Base-by-base conservation (phyloP, 305 asterid genomes). In the Solanum hybrid region DNA sequence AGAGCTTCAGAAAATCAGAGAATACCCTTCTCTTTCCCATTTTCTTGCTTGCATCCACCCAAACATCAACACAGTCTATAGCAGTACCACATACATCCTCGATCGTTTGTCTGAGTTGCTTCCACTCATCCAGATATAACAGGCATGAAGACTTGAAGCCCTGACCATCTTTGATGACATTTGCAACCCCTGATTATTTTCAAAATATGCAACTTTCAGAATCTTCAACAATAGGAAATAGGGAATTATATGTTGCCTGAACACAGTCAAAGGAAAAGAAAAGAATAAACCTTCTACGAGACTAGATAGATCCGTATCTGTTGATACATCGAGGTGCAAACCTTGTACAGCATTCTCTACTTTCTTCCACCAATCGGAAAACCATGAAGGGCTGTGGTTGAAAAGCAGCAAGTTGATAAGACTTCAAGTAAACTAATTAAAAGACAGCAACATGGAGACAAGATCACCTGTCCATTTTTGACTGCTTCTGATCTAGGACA, bases 11-110 rank as follows among this genome's bases (percentile, higher is more conserved):
- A 90, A 98, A 97, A 41, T 94, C 95, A 41, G 98, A 90, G 32
- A 98, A 94, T 38, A 93, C 96, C 90, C 97, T 95, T 91, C 96
- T 93, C 91, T 96, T 97, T 57, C 93, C 93, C 61, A 91, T 87
- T 51, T 89, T 95, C 91, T 94, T 98, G 86, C 91, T 92, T 91
- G 94, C 97, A 92, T 94, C 97, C 90, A 90, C 95, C 97, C 98
- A 97, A 86, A 93, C 92, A 89, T 93, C 96, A 87, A 94, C 93
- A 91, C 97, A 95, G 89, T 92, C 94, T 90, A 93, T 90, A 45
- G 94, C 89, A 86, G 90, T 91, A 85, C 17, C 79, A 87, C 95
- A 95, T 83, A 98, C 88, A 26, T 84, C 90, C 76, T 91, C 92
- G 36, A 96, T 91, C 89, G 95, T 94, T 90, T 89, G 86, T 96